Conservation (phyloP, 2,329 filamentous ascomycete genomes). For the Orbilia ellipsospora region DNA sequence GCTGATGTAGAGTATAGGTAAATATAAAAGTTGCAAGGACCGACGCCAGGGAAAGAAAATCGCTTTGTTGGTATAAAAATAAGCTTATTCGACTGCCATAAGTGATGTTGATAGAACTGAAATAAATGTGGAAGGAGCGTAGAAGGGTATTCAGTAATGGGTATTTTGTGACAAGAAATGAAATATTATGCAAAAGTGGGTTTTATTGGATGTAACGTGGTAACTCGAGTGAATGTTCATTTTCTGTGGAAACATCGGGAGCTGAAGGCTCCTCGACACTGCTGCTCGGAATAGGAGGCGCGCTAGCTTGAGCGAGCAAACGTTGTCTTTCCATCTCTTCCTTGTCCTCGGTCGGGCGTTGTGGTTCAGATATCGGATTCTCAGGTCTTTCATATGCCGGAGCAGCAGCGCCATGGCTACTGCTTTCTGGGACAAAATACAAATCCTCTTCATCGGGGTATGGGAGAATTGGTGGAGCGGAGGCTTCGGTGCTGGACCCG, state of each 20-base stretch:
- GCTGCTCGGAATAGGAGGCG: slow-evolving; percentile 65
- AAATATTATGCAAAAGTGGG: not conserved
- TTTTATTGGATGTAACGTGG: slow-evolving; percentile 50
- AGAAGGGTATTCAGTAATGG: not conserved
- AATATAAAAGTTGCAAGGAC: slow-evolving; percentile 8
- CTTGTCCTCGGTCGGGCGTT: slow-evolving; percentile 74
- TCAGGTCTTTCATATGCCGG: slow-evolving; percentile 45
- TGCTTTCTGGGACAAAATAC: slow-evolving; percentile 45
- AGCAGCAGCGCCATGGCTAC: slow-evolving; percentile 46
- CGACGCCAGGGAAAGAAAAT: slow-evolving; percentile 35
- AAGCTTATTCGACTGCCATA: slow-evolving; percentile 4
- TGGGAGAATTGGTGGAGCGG: slow-evolving; percentile 64
- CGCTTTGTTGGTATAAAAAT: slow-evolving; percentile 25
- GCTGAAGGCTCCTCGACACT: slow-evolving; percentile 56
- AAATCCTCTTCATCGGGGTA: slow-evolving; percentile 62
- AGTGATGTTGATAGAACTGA: not conserved
- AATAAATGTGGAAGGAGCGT: not conserved
- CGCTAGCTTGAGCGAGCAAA: slow-evolving; percentile 73
- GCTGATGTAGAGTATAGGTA: not conserved
- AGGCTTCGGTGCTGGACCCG: slow-evolving; percentile 61
- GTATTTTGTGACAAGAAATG: not conserved
- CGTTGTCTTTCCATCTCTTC: slow-evolving; percentile 77
- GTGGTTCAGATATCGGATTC: slow-evolving; percentile 49
- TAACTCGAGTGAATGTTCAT: slow-evolving; percentile 27
- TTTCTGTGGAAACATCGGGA: slow-evolving; percentile 49